Conservation (phyloP, 192 early-diverging fungal genomes). For the Rhizoclosmatium sp. region DNA sequence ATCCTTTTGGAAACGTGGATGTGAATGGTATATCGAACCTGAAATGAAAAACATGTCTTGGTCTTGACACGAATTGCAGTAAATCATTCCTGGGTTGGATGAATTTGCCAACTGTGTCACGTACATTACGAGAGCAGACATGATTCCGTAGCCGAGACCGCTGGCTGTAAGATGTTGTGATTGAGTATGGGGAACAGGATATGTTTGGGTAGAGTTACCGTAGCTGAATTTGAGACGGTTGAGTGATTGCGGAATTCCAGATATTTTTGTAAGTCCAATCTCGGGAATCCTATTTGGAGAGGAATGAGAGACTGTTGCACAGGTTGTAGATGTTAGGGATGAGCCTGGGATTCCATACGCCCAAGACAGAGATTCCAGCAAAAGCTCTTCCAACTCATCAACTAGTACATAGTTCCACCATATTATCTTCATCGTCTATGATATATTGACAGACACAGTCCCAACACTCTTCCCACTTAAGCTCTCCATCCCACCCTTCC, state of each 20-base stretch:
- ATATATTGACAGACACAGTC: too few species aligned
- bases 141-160: constrained; percentile 61
- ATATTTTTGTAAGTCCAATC: constrained; percentile 66
- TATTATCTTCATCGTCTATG: too few species aligned
- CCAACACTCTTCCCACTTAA: too few species aligned
- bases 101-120: constrained; percentile 72
- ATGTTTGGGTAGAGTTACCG: constrained; percentile 44
- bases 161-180: background rate
- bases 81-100: constrained; percentile 72
- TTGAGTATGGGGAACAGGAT: background rate
- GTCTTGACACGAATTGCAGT: constrained; percentile 70
- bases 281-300: constrained; percentile 68
- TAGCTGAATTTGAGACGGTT: constrained; percentile 72
- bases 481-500: too few species aligned
- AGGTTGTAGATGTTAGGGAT: too few species aligned
- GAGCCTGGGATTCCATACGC: too few species aligned
- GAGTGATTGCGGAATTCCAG: constrained; percentile 69
- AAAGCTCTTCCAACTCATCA: background rate
- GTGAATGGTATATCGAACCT: constrained; percentile 52
- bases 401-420: too few species aligned
- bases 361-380: background rate
- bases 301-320: background rate
- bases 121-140: constrained; percentile 74
- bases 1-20: too few species aligned
- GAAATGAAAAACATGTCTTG: constrained; percentile 71